Evolutionary conservation across 495 filamentous ascomycete genomes (phyloP), one percentile per base, ranked within the genome.

Genomic region (Hypoxylon crocopeplum): DNA sequence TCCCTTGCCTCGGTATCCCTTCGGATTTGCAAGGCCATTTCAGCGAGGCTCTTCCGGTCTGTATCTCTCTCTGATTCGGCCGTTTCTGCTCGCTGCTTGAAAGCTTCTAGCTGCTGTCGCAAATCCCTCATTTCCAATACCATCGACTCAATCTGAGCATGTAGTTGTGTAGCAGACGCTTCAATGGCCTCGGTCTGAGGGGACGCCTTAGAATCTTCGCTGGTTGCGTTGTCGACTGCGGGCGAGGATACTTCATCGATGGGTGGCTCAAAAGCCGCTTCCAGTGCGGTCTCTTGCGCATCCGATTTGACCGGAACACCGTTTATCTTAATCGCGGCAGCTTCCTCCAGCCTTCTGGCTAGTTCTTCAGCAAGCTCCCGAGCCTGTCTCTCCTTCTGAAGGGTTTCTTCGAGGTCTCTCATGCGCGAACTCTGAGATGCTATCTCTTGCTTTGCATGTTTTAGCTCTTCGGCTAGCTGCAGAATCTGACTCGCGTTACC

Each of bases 1-100:
- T 84, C 82, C 91, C 86, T 50, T 86, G 87, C 59, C 77, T 79
- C 48, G 85, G 82, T 41, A 91, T 85, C 40, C 86, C 78, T 78
- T 39, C 90, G 84, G 37, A 96, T 85, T 22, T 87, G 88, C 63
- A 90, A 84, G 12, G 97, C 87, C 92, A 97, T 93, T 68, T 97
- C 91, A 0, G 88, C 86, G 17, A 98, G 74, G 1, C 87, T 89
- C 68, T 87, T 86, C 45, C 86, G 84, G 41, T 84, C 81, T 30
- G 80, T 75, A 51, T 82, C 79, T 20, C 83, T 80, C 58, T 96
- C 91, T 15, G 80, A 77, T 68, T 97, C 92, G 2, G 93, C 92
- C 40, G 76, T 84, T 70, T 96, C 87, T 1, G 92, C 91, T 11
- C 90, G 85, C 12, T 82, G 74, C 60, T 87, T 87, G 74, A 91